phyloP scores from a whole-genome alignment of 305 asterid species.

The Salvia sclarea region DNA sequence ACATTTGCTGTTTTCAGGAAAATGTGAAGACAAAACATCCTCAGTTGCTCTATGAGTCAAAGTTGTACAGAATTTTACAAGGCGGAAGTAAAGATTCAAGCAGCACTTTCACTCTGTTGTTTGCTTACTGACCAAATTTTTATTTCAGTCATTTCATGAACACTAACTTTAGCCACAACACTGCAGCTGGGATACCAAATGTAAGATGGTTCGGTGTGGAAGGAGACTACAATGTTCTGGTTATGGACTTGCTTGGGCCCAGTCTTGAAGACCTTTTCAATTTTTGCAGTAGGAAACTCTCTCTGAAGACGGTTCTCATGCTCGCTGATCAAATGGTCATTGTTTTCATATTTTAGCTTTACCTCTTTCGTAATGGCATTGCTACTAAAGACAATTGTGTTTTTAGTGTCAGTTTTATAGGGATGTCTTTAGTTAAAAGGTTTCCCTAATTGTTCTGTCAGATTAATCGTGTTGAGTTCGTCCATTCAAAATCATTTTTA shows the following conservation, averaged over 20 bases:
- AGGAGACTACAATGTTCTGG: constrained; percentile 76
- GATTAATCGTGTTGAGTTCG: constrained; percentile 89
- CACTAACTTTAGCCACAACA: constrained; percentile 33
- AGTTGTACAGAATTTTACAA: constrained; percentile 68
- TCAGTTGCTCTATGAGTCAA: constrained; percentile 70
- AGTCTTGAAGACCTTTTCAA: constrained; percentile 82
- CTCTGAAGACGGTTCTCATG: constrained; percentile 82
- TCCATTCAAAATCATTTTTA: constrained; percentile 86
- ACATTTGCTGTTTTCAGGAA: constrained; percentile 51
- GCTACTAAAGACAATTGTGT: constrained; percentile 12
- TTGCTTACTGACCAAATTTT: constrained; percentile 7
- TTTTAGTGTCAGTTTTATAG: constrained; percentile 8
- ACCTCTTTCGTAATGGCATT: not conserved
- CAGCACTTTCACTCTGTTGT: constrained; percentile 21
- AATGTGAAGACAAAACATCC: constrained; percentile 78
- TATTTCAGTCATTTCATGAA: constrained; percentile 20
- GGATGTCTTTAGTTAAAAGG: constrained; percentile 20
- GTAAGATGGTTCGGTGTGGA: constrained; percentile 77
- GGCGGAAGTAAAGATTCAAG: constrained; percentile 63
- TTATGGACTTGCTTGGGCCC: constrained; percentile 82
- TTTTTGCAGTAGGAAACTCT: constrained; percentile 70
- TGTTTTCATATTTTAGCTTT: constrained; percentile 29
- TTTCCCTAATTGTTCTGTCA: constrained; percentile 35
- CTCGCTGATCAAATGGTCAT: constrained; percentile 80
- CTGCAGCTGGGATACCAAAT: constrained; percentile 76